Base-by-base conservation (phyloP, 345 rosid species). In the Ceriops tagal region DNA sequence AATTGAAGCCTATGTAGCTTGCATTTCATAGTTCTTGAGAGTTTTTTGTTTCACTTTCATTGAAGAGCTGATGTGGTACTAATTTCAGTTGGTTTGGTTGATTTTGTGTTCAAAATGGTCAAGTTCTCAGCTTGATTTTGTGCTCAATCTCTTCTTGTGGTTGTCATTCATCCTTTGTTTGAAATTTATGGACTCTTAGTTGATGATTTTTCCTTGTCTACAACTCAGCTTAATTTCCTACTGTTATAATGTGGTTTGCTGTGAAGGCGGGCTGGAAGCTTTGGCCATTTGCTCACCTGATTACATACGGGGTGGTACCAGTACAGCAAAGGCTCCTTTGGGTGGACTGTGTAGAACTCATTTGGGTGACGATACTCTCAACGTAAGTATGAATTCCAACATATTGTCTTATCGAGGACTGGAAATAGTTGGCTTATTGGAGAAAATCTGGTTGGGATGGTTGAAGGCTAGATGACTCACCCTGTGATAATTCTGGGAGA, bases 221-320 rank as follows among this genome's bases (percentile, higher is more conserved):
- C 35, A 55, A 13, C 51, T 61, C 64, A 27, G 31, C 61, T 53
- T 46, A 63, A 63, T 56, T 49, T 74, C n/a, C 43, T 62, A 22
- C 62, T 65, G 16, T 68, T 67, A 56, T 43, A 24, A 35, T 71
- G 62, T 65, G 75, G 53, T 79, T 57, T 67, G 7, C 49, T 37
- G 3, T 71, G 72, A 87, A 95, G 99, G 99, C 99, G 5, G 99
- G 99, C 10, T 92, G 99, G 99, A 95, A 95, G 74, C 93, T 95
- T 53, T 95, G 99, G 99, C 99, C 99, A 32, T 95, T 92, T 72
- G 99, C 99, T 65, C 97, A 95, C 86, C 87, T 93, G 72, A 71
- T 92, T 66, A 95, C 99, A 19, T 89, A 95, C 46, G 99, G 99
- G 65, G 73, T 85, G 75, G 57, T 95, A n/a, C 99, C 99, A 18